These are phyloP conservation scores for Psidium guajava DNA, from an alignment of 345 rosid genomes.

Conservation along the genomic window DNA sequence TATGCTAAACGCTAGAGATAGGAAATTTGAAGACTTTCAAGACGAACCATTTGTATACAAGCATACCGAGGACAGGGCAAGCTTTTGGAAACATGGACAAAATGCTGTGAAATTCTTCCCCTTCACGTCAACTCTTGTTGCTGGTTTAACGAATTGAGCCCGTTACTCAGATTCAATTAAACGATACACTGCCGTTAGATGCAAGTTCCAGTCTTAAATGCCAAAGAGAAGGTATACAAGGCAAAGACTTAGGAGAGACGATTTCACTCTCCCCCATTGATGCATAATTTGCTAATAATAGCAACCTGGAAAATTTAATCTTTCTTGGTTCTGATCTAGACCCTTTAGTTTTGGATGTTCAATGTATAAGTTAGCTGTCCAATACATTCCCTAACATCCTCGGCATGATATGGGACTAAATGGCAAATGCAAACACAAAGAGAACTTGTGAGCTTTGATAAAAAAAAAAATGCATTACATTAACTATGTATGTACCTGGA, in stretches of 20 bases:
- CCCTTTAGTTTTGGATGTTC: neutral
- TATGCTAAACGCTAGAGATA: neutral
- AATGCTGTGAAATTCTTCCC: neutral
- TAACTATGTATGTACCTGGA: neutral
- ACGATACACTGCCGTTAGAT: neutral
- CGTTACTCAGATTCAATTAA: neutral
- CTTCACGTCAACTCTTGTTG: neutral
- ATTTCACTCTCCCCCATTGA: neutral
- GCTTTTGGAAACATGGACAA: neutral
- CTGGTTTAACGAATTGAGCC: neutral
- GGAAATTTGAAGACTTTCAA: neutral
- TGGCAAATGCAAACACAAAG: neutral
- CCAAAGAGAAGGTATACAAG: neutral
- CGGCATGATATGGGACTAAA: slow-evolving; percentile 7
- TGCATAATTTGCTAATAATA: neutral
- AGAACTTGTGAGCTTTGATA: neutral
- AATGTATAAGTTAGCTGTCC: neutral
- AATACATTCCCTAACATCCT: neutral
- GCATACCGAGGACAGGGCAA: neutral
- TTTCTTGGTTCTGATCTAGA: neutral
- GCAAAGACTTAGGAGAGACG: neutral
- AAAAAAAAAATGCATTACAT: neutral
- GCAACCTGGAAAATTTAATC: neutral
- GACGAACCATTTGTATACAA: neutral
- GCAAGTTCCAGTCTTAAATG: neutral